Evolutionary conservation across 768 basidiomycete genomes (phyloP), one percentile per base, ranked within the genome.

Genomic region (Ramaria sp.): DNA sequence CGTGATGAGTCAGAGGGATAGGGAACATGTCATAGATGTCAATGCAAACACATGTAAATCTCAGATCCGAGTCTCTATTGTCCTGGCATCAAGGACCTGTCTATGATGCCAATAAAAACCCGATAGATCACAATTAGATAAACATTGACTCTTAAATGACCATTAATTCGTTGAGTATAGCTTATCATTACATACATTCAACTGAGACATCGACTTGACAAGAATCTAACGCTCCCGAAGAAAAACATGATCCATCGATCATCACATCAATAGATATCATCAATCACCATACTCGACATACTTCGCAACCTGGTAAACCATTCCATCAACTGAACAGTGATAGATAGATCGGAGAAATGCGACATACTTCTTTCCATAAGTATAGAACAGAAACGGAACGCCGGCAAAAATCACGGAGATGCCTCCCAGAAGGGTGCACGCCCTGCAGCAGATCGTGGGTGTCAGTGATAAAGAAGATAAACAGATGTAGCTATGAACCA

Each of bases 21-120:
- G 27, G 6, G 27, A 20, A 16, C 71, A 32, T 57, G 85, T 86
- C 94, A 97, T 97, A 25, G 92, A 95, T 25, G 3, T 22, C 9
- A 16, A 25, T 45, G 10, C n/a, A 34, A 13, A 48, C 20, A 48
- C 18, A 48, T 48, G 8, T 7, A 7, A 41, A 41, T 41, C 39
- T n/a, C 43, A 28, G 20, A 55, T 43, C 56, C 97, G 73, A 78
- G n/a, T n/a, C n/a, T n/a, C n/a, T n/a, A n/a, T n/a, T n/a, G n/a
- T n/a, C n/a, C n/a, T n/a, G n/a, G n/a, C n/a, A n/a, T n/a, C n/a
- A n/a, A n/a, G n/a, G n/a, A n/a, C n/a, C n/a, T n/a, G n/a, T n/a
- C n/a, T n/a, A n/a, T n/a, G n/a, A n/a, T n/a, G n/a, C n/a, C n/a
- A n/a, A n/a, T n/a, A n/a, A n/a, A n/a, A n/a, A n/a, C n/a, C n/a